These are phyloP conservation scores for Volvariella volvacea DNA, from an alignment of 1,284 basidiomycete species.

Conservation along the genomic window DNA sequence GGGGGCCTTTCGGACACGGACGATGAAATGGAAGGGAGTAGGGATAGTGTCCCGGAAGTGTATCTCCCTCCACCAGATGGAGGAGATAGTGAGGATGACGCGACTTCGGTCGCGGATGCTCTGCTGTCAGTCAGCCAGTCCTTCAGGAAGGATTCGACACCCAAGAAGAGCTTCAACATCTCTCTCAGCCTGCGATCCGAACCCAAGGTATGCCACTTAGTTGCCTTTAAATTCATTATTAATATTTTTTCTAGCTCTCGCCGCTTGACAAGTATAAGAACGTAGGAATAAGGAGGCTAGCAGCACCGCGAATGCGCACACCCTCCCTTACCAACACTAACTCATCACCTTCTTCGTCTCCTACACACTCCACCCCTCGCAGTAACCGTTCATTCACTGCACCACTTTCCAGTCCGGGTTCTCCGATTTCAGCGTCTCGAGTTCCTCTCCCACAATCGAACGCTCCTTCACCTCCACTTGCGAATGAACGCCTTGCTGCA, in stretches of 20 bases:
- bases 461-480: conserved; percentile 36
- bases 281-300: conserved; percentile 48
- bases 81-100: conserved; percentile 30
- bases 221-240: background rate
- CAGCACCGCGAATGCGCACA: conserved; percentile 52
- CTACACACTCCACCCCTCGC: conserved; percentile 57
- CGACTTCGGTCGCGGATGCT: conserved; percentile 50
- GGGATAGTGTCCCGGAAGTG: conserved; percentile 42
- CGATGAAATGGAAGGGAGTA: conserved; percentile 36
- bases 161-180: conserved; percentile 53
- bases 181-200: conserved; percentile 60
- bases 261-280: conserved; percentile 64
- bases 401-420: conserved; percentile 30
- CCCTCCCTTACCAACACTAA: conserved; percentile 65
- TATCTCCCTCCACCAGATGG: conserved; percentile 43
- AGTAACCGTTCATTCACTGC: conserved; percentile 41
- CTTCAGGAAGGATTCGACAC: conserved; percentile 29
- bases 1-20: conserved; percentile 25
- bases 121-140: conserved; percentile 50
- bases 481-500: background rate
- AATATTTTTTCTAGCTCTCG: conserved; percentile 38
- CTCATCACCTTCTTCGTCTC: conserved; percentile 51
- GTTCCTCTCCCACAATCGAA: conserved; percentile 52
- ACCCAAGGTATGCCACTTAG: conserved; percentile 40
- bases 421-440: conserved; percentile 39